Evolutionary conservation across 75 land plant species (phyloP).

Genomic region (Adiantum capillusveneris): DNA sequence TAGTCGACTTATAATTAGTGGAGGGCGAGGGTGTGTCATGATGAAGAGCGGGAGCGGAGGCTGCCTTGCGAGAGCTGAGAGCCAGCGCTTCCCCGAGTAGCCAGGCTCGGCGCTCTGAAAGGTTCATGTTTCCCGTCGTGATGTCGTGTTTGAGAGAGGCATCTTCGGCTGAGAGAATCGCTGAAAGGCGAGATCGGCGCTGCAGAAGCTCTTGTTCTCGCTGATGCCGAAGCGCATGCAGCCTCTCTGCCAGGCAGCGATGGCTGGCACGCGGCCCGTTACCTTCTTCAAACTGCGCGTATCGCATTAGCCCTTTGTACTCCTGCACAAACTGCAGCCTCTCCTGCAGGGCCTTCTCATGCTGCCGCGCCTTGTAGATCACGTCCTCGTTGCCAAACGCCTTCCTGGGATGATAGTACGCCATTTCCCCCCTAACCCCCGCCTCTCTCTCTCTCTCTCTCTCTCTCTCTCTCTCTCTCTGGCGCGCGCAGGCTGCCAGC

Average conservation of each 20-base stretch:
- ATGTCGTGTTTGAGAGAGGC: conserved; percentile 17
- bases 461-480: too few species aligned
- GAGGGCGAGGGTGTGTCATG: too few species aligned
- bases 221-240: conserved; percentile 12
- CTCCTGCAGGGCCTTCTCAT: conserved; percentile 24
- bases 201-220: conserved; percentile 8
- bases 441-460: too few species aligned
- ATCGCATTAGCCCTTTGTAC: conserved; percentile 21
- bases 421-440: too few species aligned
- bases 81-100: conserved; percentile 20
- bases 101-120: conserved; percentile 30
- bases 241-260: conserved; percentile 8
- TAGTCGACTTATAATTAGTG: neutral
- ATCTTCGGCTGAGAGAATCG: conserved; percentile 22
- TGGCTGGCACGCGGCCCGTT: conserved; percentile 9
- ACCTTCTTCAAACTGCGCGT: conserved; percentile 22
- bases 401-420: conserved; percentile 19
- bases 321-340: conserved; percentile 9
- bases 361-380: conserved; percentile 27
- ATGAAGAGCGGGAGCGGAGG: conserved; percentile 5
- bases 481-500: too few species aligned
- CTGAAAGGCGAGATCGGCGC: conserved; percentile 7
- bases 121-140: conserved; percentile 24
- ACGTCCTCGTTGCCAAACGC: conserved; percentile 30
- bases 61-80: neutral